Base-by-base conservation (phyloP, 192 early-diverging fungal species). In the Umbelopsis vinacea region DNA sequence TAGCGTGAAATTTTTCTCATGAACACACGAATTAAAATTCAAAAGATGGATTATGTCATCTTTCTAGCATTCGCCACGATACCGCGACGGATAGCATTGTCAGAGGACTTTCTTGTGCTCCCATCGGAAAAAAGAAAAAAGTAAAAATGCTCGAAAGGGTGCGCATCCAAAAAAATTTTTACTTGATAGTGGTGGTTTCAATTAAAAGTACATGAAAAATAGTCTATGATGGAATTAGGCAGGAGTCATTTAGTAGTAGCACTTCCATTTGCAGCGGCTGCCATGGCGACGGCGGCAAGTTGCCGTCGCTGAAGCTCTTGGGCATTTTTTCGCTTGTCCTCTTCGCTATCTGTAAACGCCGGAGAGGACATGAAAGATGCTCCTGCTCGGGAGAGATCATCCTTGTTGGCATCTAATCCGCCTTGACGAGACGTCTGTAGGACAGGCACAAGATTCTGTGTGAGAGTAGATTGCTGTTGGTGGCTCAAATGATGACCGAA, bases 401-500 rank as follows among this genome's bases (percentile, higher is more conserved):
- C 57, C 26, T 29, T 63, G 7, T 63, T 63, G 29, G 10, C 35
- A 6, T 63, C 57, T 14, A 63, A 17, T 17, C 57, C 57, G n/a
- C 57, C 57, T 63, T 63, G 57, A 6, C 57, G 57, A 29, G 57
- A 63, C 2, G 66, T 43, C 22, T 74, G 72, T 26, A 74, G 50
- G 29, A 38, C 43, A 5, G 72, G 66, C 2, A 68, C 43, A 66
- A 74, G 50, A 0, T 66, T 68, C 40, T 67, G 22, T 43, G 72
- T 68, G 29, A 74, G 21, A 14, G 48, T 48, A 6, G 72, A 67
- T 54, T 67, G 37, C 29, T 74, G 66, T 12, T 74, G 23, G 12
- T 50, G 50, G 9, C 66, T 68, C 10, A 74, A 52, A 33, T 68
- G 66, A 33, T 74, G 72, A 33, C 72, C 72, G 43, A 74, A 74